Evolutionary conservation across 2,329 filamentous ascomycete genomes (phyloP), one percentile per base, ranked within the genome.

Genomic region (Claviceps monticola): DNA sequence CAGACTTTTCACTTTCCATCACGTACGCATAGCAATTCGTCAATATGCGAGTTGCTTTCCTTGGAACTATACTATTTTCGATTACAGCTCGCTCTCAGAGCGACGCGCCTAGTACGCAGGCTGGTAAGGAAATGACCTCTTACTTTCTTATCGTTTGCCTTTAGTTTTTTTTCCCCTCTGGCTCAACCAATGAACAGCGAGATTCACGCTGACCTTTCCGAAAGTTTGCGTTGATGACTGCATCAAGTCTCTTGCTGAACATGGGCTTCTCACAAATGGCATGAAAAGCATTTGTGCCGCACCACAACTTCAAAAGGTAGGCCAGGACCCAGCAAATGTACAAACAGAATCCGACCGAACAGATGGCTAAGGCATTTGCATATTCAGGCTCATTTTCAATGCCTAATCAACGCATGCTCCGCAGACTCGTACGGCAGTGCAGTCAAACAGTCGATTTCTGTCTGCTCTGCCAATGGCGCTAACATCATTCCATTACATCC

Each of bases 321-420:
- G 54, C n/a, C 23, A 14, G 13, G 3, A 8, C 16, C 36, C 36
- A 8, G 23, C 37, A 29, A n/a, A 29, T 8, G 11, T 23, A 17
- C 34, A n/a, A 38, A 48, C 5, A 37, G 16, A 43, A 19, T 3
- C 9, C 16, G 16, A 11, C 4, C 11, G 9, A 44, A 17, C 34
- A 17, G 13, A 7, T n/a, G 49, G 29, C 29, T 49, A n/a, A 49
- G 5, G n/a, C 5, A 56, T 51, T 48, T 21, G n/a, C 5, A 56
- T 51, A 45, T 37, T 55, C 16, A 68, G 65, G 56, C 59, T 37
- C 54, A 66, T 14, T 67, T 66, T 38, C 56, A 61, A 37, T 68
- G 66, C 47, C 55, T 68, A 48, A 54, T 61, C 44, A 57, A 52
- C 36, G 57, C 58, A 13, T 68, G 65, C 46, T 51, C 54, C n/a